Evolutionary conservation across 2,329 filamentous ascomycete species (phyloP).

Genomic region (Zasmidium citrigriseum): DNA sequence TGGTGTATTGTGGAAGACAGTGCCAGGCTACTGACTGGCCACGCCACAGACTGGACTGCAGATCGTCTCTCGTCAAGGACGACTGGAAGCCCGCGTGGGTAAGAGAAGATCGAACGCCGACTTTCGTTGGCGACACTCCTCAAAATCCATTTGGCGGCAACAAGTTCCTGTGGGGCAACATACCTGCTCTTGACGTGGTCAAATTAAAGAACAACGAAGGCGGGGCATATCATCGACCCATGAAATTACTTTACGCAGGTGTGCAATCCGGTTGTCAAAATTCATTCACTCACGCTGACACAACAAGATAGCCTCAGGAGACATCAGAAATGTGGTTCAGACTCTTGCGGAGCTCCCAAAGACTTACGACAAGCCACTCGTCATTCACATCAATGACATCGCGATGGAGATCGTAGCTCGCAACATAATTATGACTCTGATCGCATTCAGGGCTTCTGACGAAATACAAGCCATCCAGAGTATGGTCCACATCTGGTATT

Average conservation of each 20-base stretch:
- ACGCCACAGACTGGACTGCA: slow-evolving; percentile 33
- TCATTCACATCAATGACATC: slow-evolving; percentile 43
- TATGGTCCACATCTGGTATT: slow-evolving; percentile 52
- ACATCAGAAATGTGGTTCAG: slow-evolving; percentile 43
- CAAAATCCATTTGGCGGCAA: slow-evolving; percentile 23
- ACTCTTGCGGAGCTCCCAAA: slow-evolving; percentile 39
- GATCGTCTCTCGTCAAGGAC: slow-evolving; percentile 25
- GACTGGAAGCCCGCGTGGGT: slow-evolving; percentile 35
- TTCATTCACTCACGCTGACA: too few species aligned
- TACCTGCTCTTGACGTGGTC: slow-evolving; percentile 44
- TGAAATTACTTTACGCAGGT: slow-evolving; percentile 40
- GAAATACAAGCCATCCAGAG: slow-evolving; percentile 30
- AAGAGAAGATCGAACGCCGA: slow-evolving; percentile 25
- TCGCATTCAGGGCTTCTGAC: slow-evolving; percentile 22
- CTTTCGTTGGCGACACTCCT: slow-evolving; percentile 11
- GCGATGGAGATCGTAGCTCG: slow-evolving; percentile 40
- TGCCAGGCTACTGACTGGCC: slow-evolving; percentile 35
- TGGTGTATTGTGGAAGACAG: slow-evolving; percentile 32
- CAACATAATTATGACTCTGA: slow-evolving; percentile 38
- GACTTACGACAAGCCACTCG: slow-evolving; percentile 27
- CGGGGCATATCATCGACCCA: slow-evolving; percentile 3
- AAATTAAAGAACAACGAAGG: slow-evolving; percentile 36
- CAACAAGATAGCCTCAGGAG: slow-evolving; percentile 41
- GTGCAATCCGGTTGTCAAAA: slow-evolving; percentile 1
- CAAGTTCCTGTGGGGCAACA: slow-evolving; percentile 45